Percentiles rank a stretch among this genome's conserved stretches.
Evolutionary conservation across 2,329 filamentous ascomycete genomes (phyloP).

Genomic region (Cladosporium sp.): DNA sequence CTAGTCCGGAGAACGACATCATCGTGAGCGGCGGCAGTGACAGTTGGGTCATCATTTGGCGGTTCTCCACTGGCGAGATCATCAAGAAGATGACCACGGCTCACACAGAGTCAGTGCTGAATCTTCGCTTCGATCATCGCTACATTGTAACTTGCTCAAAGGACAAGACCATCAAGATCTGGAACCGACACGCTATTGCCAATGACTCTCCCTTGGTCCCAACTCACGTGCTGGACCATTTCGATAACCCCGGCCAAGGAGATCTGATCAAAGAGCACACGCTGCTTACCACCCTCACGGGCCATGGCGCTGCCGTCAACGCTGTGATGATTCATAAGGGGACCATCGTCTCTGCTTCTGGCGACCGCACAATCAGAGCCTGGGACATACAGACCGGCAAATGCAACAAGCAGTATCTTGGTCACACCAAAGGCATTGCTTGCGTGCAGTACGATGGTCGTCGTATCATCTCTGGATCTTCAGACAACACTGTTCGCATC

Average conservation of each 20-base stretch:
- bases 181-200: constrained; percentile 70
- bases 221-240: constrained; percentile 32
- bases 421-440: constrained; percentile 91
- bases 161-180: constrained; percentile 94
- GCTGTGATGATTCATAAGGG: constrained; percentile 84
- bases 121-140: constrained; percentile 84
- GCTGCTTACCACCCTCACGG: constrained; percentile 72
- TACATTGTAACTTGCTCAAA: constrained; percentile 96
- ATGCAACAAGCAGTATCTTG: constrained; percentile 72
- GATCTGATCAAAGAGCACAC: constrained; percentile 63
- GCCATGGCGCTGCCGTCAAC: constrained; percentile 89
- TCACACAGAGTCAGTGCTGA: constrained; percentile 86
- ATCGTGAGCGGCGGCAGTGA: constrained; percentile 96
- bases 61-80: constrained; percentile 81
- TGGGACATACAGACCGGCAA: constrained; percentile 83
- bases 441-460: constrained; percentile 95
- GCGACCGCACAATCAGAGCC: constrained; percentile 87
- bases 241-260: constrained; percentile 40
- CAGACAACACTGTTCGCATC: constrained; percentile 91
- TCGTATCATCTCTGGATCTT: constrained; percentile 91
- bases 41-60: constrained; percentile 84
- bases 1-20: constrained; percentile 77
- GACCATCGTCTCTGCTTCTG: constrained; percentile 90
- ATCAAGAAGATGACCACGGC: constrained; percentile 71
- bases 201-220: constrained; percentile 37